A percentile compares a stretch with the other conserved stretches of the same genome.
Evolutionary conservation across 768 basidiomycete genomes (phyloP).

Genomic region (Tricholoma terreum): DNA sequence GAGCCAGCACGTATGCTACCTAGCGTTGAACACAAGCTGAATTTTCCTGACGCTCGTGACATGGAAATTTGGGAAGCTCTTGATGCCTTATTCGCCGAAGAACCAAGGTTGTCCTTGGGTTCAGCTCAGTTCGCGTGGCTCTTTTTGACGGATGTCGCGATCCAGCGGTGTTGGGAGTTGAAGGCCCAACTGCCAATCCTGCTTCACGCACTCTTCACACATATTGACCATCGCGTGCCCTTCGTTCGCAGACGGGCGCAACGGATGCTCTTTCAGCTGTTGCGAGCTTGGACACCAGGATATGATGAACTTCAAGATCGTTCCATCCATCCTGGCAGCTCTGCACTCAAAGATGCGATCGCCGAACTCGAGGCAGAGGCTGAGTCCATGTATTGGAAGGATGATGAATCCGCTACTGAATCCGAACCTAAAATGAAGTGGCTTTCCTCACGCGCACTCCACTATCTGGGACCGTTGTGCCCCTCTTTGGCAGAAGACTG

Average conservation of each 20-base stretch:
- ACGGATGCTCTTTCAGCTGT: conserved; percentile 78
- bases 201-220: conserved; percentile 76
- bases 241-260: conserved; percentile 71
- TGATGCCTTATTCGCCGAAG: conserved; percentile 69
- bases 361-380: conserved; percentile 56
- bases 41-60: conserved; percentile 60
- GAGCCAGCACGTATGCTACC: conserved; percentile 84
- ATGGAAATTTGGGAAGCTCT: conserved; percentile 79
- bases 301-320: conserved; percentile 72
- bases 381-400: conserved; percentile 63
- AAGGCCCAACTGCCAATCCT: conserved; percentile 67
- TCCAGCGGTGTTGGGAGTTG: conserved; percentile 76
- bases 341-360: conserved; percentile 49
- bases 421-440: conserved; percentile 65
- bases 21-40: conserved; percentile 67
- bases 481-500: conserved; percentile 70
- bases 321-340: conserved; percentile 42
- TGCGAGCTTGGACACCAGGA: conserved; percentile 79
- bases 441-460: conserved; percentile 64
- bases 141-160: conserved; percentile 73
- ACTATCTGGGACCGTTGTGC: conserved; percentile 64
- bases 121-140: conserved; percentile 88
- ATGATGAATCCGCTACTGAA: conserved; percentile 56
- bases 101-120: conserved; percentile 67
- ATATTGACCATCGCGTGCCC: conserved; percentile 72